Evolutionary conservation across 768 basidiomycete genomes (phyloP).

Genomic region (Mycena floridula): DNA sequence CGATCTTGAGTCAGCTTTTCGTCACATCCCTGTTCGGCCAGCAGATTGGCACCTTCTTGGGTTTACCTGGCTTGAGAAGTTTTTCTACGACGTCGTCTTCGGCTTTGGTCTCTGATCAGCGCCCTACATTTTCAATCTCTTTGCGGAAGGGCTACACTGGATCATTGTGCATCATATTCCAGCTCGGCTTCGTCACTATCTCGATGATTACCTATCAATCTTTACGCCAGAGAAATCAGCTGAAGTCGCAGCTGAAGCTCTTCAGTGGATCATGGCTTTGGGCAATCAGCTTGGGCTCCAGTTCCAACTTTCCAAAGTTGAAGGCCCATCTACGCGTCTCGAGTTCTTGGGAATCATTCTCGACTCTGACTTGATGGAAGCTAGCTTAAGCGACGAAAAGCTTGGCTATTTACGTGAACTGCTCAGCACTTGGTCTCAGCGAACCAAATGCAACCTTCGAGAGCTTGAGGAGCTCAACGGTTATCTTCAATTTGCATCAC

Average conservation of each 20-base stretch:
- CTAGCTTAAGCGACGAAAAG: constrained; percentile 11
- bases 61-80: no score
- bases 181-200: constrained; percentile 12
- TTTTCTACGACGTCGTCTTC: constrained; percentile 13
- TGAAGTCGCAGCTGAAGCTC: neutral
- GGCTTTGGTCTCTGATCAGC: constrained; percentile 16
- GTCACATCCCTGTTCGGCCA: constrained; percentile 4
- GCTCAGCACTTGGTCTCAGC: constrained; percentile 1
- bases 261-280: constrained; percentile 1
- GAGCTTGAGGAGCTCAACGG: neutral
- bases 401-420: constrained; percentile 8
- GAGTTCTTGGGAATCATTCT: constrained; percentile 11
- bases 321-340: constrained; percentile 8
- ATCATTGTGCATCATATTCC: neutral
- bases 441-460: neutral
- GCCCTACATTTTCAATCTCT: no score
- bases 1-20: no score
- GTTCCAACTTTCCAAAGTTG: constrained; percentile 10
- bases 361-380: neutral
- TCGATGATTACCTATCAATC: constrained; percentile 14
- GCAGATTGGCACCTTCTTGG: constrained; percentile 16
- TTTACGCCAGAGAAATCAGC: neutral
- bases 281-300: constrained; percentile 11
- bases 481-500: neutral
- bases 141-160: constrained; percentile 14